Evolutionary conservation across 2,329 filamentous ascomycete genomes (phyloP).

Genomic region (Paecilomyces niveus): DNA sequence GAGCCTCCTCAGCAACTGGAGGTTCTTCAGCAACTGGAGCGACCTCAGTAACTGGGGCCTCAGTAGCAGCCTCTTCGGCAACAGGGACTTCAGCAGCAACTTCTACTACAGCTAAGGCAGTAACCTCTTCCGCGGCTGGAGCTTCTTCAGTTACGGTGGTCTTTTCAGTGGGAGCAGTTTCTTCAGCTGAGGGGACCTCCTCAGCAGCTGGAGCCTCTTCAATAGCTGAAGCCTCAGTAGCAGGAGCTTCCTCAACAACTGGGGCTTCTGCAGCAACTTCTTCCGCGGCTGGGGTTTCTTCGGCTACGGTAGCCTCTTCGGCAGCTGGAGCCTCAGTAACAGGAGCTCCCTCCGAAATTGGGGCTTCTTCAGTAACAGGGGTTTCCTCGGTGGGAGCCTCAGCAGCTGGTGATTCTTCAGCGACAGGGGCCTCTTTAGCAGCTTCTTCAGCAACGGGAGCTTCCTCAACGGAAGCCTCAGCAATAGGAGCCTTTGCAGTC

Average conservation of each 20-base stretch:
- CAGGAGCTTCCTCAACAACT: neutral
- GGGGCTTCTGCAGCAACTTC: neutral
- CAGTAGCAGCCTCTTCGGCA: neutral
- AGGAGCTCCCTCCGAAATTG: too few relatives aligned
- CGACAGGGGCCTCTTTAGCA: neutral
- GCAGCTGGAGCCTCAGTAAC: neutral
- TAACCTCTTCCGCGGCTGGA: neutral
- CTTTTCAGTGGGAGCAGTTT: too few relatives aligned
- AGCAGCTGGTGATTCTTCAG: neutral
- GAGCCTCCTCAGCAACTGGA: neutral
- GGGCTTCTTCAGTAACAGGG: neutral
- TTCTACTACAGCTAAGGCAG: neutral
- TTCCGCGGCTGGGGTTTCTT: neutral
- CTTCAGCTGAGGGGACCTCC: too few relatives aligned
- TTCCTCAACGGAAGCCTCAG: slow-evolving; percentile 2
- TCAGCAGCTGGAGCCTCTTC: neutral
- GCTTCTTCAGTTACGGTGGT: neutral
- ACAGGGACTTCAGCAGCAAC: neutral
- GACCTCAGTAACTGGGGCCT: neutral
- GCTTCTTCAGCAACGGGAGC: neutral
- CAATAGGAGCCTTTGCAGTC: neutral
- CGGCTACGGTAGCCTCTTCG: neutral
- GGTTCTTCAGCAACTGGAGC: slow-evolving; percentile 2
- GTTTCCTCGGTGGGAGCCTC: neutral
- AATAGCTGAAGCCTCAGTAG: neutral